Percentiles rank a stretch among this genome's conserved stretches.
phyloP scores from a whole-genome alignment of 306 rosid species.

The Carpinus fangiana region DNA sequence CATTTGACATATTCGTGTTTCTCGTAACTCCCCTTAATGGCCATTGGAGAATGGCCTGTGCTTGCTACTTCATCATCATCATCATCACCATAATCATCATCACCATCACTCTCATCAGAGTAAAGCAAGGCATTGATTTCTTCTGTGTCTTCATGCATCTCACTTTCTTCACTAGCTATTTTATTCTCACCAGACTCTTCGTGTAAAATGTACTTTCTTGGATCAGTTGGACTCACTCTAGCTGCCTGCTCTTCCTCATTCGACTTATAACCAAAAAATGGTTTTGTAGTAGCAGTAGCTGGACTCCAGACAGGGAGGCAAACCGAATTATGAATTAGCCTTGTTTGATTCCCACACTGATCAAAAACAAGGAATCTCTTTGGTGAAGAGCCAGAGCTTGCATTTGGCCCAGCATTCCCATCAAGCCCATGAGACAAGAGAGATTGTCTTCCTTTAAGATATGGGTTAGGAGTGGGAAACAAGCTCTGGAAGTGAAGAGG shows the following conservation, averaged over 20 bases:
- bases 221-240: slow-evolving; percentile 30
- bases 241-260: slow-evolving; percentile 23
- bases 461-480: slow-evolving; percentile 33
- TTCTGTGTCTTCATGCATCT: slow-evolving; percentile 86
- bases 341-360: slow-evolving; percentile 65
- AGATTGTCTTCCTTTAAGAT: slow-evolving; percentile 29
- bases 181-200: slow-evolving; percentile 47
- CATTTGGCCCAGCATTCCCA: slow-evolving; percentile 37
- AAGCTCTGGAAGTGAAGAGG: slow-evolving; percentile 25
- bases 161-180: slow-evolving; percentile 50
- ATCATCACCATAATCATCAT: slow-evolving; percentile 9
- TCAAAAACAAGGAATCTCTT: slow-evolving; percentile 71
- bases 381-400: slow-evolving; percentile 40
- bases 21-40: slow-evolving; percentile 27
- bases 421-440: slow-evolving; percentile 12
- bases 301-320: slow-evolving; percentile 45
- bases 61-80: slow-evolving; percentile 78
- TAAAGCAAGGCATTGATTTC: slow-evolving; percentile 83
- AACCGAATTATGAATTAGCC: slow-evolving; percentile 54
- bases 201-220: slow-evolving; percentile 26
- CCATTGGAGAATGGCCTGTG: slow-evolving; percentile 64
- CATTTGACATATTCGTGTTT: slow-evolving; percentile 40
- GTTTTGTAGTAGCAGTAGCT: slow-evolving; percentile 25
- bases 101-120: slow-evolving; percentile 56
- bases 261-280: slow-evolving; percentile 24